phyloP scores from a whole-genome alignment of 495 filamentous ascomycete genomes.

The Penicillium chermesinum region DNA sequence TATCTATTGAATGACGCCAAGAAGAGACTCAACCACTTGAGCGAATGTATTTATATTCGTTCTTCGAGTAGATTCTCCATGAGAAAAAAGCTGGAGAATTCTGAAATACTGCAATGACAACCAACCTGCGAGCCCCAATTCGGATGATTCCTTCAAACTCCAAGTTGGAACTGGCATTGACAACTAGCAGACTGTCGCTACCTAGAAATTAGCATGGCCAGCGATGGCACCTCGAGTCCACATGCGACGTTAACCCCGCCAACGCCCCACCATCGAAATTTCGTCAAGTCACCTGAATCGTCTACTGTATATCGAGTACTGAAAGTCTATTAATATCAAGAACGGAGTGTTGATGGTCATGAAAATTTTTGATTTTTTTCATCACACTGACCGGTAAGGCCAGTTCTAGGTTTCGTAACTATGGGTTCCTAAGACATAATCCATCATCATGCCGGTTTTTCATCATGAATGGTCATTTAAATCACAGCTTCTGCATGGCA shows the following conservation, averaged over 20 bases:
- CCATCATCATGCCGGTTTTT: conserved; percentile 37
- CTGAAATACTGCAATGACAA: no score
- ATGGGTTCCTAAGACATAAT: conserved; percentile 32
- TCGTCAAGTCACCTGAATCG: neutral
- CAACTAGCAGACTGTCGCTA: no score
- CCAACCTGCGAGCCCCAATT: no score
- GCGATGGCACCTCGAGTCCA: neutral
- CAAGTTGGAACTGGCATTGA: no score
- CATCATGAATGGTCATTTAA: conserved; percentile 34
- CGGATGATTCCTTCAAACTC: no score
- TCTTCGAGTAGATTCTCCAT: no score
- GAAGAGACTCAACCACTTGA: no score
- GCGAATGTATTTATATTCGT: no score
- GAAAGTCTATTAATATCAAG: neutral
- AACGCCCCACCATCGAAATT: neutral
- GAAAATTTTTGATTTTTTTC: conserved; percentile 30
- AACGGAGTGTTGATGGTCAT: conserved; percentile 12
- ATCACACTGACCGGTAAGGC: conserved; percentile 23
- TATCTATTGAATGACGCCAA: no score
- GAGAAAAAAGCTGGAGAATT: no score
- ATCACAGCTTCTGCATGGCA: conserved; percentile 91
- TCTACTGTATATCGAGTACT: neutral
- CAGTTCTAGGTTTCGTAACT: conserved; percentile 26
- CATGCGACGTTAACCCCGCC: neutral
- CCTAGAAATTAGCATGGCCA: neutral